Conservation (phyloP, 2,329 filamentous ascomycete genomes). For the Mariannaea sp. region DNA sequence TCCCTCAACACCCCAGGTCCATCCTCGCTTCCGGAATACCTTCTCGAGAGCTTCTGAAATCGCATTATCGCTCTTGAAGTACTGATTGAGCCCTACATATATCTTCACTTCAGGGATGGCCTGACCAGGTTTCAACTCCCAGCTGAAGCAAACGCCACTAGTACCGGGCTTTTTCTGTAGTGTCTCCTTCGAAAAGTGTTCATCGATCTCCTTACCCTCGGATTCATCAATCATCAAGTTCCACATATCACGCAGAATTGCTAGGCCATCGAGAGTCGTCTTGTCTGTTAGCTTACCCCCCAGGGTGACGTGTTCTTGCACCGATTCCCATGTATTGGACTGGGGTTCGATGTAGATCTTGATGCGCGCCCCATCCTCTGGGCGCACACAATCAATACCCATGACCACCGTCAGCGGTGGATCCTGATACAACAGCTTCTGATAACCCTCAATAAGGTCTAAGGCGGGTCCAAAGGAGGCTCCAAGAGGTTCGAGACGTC, state of each 20-base stretch:
- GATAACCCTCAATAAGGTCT: conserved; percentile 27
- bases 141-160: conserved; percentile 35
- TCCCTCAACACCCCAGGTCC: conserved; percentile 21
- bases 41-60: conserved; percentile 17
- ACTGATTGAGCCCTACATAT: conserved; percentile 37
- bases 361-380: conserved; percentile 33
- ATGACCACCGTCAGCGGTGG: conserved; percentile 32
- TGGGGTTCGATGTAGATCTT: conserved; percentile 36
- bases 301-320: conserved; percentile 33
- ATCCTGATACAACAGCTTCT: conserved; percentile 20
- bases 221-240: conserved; percentile 35
- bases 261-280: conserved; percentile 29
- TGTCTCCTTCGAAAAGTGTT: conserved; percentile 20
- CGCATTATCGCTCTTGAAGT: conserved; percentile 20
- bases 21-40: conserved; percentile 21
- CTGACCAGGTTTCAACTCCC: conserved; percentile 33
- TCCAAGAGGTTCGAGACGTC: conserved; percentile 28
- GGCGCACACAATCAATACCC: conserved; percentile 36
- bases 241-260: conserved; percentile 32
- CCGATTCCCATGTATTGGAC: conserved; percentile 32
- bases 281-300: conserved; percentile 30
- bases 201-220: conserved; percentile 17
- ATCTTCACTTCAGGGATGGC: conserved; percentile 33
- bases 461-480: conserved; percentile 20
- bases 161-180: conserved; percentile 20